Evolutionary conservation across 2,329 filamentous ascomycete species (phyloP), one percentile per base, ranked within the genome.

Genomic region (Colletotrichum filicis): DNA sequence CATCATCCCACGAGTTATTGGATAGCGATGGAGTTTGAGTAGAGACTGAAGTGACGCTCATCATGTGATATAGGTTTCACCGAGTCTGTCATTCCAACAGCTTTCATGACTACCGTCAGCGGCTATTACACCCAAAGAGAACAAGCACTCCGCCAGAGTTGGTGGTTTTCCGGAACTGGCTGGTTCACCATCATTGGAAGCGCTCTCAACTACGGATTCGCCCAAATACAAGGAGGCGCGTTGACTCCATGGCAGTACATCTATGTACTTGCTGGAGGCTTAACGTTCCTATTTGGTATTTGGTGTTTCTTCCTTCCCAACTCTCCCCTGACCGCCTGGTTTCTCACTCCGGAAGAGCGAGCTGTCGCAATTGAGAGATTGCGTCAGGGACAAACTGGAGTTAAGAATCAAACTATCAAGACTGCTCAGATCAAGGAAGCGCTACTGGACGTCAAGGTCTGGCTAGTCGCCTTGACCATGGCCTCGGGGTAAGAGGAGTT

Each of bases 161-260:
- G 89, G 88, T 93, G 91, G 91, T 92, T 92, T 78, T 91, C 88
- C 9, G 81, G 82, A 16, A 88, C 86, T 0, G 90, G 89, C 9
- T 86, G 90, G 69, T 91, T 88, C 75, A 92, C 90, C 26, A 88
- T 93, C 65, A 84, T 92, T 65, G 92, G 92, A 5, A 87, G 91
- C 9, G 88, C 85, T 0, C 81, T 93, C 61, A 93, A 92, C 81
- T 93, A 93, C 78, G 92, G 87, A 3, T 92, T 93, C 77, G 91
- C 89, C 0, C 91, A 92, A 79, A 89, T 93, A 61, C 81, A 78
- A 0, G 83, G 86, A 1, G 89, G 89, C 0, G 78, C 81, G 0
- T 81, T 93, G 56, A 87, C 84, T 55, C 83, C 87, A 5, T 95
- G 92, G 92, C 92, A 93, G 82, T 93, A 92, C 76, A 92, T 94